phyloP scores from a whole-genome alignment of 106 monocot species.

The Dioscorea zingiberensis region DNA sequence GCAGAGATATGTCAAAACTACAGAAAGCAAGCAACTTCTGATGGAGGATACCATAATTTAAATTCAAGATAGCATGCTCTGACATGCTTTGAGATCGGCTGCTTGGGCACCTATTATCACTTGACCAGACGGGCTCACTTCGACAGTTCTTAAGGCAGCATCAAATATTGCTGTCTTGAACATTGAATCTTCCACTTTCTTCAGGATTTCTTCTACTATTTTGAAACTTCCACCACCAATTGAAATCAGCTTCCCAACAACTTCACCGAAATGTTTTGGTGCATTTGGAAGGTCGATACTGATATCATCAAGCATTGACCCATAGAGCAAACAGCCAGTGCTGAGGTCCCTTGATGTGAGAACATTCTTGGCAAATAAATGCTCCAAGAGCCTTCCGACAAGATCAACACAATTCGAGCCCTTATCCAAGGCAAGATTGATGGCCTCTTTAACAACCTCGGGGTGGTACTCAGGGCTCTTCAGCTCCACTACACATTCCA shows the following conservation, averaged over 20 bases:
- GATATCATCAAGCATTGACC: conserved; percentile 66
- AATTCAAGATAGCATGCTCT: conserved; percentile 22
- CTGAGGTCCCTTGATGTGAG: conserved; percentile 42
- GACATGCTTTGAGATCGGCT: conserved; percentile 20
- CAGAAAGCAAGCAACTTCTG: neutral
- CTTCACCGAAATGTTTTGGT: conserved; percentile 61
- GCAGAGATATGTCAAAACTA: neutral
- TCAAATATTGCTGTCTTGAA: conserved; percentile 9
- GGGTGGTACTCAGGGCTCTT: conserved; percentile 70
- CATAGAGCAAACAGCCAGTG: conserved; percentile 69
- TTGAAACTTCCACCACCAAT: conserved; percentile 41
- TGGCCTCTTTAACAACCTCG: conserved; percentile 88
- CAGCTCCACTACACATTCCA: conserved; percentile 77
- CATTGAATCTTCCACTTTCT: conserved; percentile 49
- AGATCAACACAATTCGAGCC: conserved; percentile 27
- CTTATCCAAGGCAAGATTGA: conserved; percentile 62
- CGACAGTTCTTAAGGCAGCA: conserved; percentile 12
- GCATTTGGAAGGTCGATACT: conserved; percentile 79
- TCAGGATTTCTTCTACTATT: conserved; percentile 61
- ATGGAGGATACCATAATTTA: neutral
- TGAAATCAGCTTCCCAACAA: conserved; percentile 52
- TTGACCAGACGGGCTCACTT: conserved; percentile 14
- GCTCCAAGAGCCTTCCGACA: conserved; percentile 40
- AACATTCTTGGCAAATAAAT: conserved; percentile 33
- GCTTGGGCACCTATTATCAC: conserved; percentile 12